Evolutionary conservation across 495 filamentous ascomycete genomes (phyloP).

Genomic region (Hypoxylon cercidicola): DNA sequence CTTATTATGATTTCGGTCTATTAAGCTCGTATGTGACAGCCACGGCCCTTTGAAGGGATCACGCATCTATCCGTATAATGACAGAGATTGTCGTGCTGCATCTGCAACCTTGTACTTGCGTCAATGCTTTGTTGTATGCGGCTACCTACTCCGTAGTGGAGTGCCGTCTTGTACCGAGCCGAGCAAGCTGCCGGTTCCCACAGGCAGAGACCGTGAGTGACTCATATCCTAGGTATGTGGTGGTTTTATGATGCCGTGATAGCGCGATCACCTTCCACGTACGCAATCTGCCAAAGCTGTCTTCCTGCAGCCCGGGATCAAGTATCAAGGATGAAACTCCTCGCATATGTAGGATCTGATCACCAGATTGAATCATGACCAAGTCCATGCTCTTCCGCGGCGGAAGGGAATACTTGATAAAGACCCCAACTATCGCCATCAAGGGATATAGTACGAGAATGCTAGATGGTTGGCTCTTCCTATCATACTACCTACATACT

Average conservation of each 20-base stretch:
- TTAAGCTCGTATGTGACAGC: constrained; percentile 13
- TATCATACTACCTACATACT: constrained; percentile 3
- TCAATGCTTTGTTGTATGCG: constrained; percentile 46
- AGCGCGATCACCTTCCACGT: constrained; percentile 5
- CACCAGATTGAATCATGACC: constrained; percentile 6
- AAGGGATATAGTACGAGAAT: constrained; percentile 17
- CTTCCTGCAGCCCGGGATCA: constrained; percentile 1
- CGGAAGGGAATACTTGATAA: background rate
- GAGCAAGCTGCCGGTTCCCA: constrained; percentile 22
- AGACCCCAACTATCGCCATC: constrained; percentile 4
- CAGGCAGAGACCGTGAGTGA: constrained; percentile 20
- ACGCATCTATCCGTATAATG: constrained; percentile 39
- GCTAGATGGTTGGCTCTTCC: constrained; percentile 1
- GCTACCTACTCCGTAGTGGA: constrained; percentile 19
- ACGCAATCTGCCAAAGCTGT: constrained; percentile 2
- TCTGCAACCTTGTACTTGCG: constrained; percentile 48
- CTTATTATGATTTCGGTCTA: constrained; percentile 13
- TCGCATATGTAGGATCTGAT: constrained; percentile 13
- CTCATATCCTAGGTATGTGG: constrained; percentile 28
- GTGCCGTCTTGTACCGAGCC: constrained; percentile 16
- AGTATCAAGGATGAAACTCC: constrained; percentile 11
- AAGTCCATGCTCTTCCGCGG: background rate
- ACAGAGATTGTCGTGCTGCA: constrained; percentile 33
- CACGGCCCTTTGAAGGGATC: constrained; percentile 23
- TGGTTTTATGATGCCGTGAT: constrained; percentile 30